phyloP scores from a whole-genome alignment of 441 rosid genomes.

The Populus hybrid region DNA sequence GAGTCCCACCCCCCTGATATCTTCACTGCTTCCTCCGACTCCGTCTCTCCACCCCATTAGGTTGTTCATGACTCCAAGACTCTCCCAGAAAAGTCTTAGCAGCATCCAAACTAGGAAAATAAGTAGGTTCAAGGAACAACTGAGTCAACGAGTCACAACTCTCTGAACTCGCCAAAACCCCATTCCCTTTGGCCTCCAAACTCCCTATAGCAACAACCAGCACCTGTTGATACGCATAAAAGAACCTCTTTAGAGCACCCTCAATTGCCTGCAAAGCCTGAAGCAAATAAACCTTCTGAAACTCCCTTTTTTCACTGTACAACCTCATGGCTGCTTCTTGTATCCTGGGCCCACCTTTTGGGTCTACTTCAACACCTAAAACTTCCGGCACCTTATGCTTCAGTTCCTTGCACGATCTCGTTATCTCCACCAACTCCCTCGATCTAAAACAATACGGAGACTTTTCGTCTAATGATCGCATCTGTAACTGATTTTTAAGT shows the following conservation, averaged over 20 bases:
- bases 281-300: slow-evolving; percentile 53
- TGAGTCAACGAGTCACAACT: slow-evolving; percentile 64
- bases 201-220: slow-evolving; percentile 77
- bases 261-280: slow-evolving; percentile 83
- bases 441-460: slow-evolving; percentile 81
- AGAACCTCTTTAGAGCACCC: slow-evolving; percentile 74
- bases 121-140: slow-evolving; percentile 80
- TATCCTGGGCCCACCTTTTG: slow-evolving; percentile 84
- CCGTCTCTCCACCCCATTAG: slow-evolving; percentile 5
- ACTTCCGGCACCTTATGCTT: slow-evolving; percentile 72
- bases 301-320: slow-evolving; percentile 48
- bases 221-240: slow-evolving; percentile 60
- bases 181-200: slow-evolving; percentile 56
- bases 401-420: slow-evolving; percentile 53
- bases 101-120: slow-evolving; percentile 88
- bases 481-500: slow-evolving; percentile 54
- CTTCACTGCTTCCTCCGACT: slow-evolving; percentile 13
- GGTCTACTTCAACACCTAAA: slow-evolving; percentile 81
- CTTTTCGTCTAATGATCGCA: slow-evolving; percentile 41
- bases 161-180: slow-evolving; percentile 43
- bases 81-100: slow-evolving; percentile 88
- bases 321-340: slow-evolving; percentile 90
- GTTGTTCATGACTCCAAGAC: slow-evolving; percentile 40
- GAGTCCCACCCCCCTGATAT: background rate
- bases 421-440: slow-evolving; percentile 53